Conservation (phyloP, 805 yeast species). For the Pichia membranifaciens region DNA sequence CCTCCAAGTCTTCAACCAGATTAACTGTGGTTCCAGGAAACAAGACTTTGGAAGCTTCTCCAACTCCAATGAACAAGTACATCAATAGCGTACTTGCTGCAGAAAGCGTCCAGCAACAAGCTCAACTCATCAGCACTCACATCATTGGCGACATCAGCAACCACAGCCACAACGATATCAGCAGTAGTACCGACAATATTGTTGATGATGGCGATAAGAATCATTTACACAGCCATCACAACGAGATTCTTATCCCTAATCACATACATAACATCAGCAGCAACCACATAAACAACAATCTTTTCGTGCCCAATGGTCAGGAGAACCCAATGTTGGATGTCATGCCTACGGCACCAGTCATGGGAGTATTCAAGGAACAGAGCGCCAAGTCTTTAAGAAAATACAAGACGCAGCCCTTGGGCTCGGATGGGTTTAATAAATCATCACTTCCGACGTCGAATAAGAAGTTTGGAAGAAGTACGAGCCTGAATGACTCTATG, state of each 20-base stretch:
- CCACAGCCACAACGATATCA: not conserved
- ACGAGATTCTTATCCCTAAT: no score
- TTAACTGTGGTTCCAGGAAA: constrained; percentile 1
- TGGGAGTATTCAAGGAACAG: constrained; percentile 26
- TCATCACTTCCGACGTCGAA: not conserved
- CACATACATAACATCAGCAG: not conserved
- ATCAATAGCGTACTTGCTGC: constrained; percentile 6
- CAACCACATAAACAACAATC: not conserved
- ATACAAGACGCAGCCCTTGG: constrained; percentile 1
- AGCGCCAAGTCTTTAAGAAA: constrained; percentile 1
- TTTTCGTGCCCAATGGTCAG: not conserved
- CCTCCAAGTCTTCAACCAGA: constrained; percentile 17
- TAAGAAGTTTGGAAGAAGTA: constrained; percentile 2
- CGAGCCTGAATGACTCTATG: constrained; percentile 4
- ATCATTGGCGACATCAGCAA: not conserved
- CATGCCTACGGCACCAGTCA: constrained; percentile 10
- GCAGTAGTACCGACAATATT: no score
- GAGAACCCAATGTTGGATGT: not conserved
- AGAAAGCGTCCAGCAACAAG: not conserved
- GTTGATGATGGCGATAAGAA: not conserved
- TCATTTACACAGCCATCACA: not conserved
- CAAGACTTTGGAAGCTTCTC: constrained; percentile 22
- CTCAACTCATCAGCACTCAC: not conserved
- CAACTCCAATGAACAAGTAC: constrained; percentile 29
- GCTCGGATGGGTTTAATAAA: not conserved